Percentiles rank a stretch among this genome's conserved stretches.
Evolutionary conservation across 2,329 filamentous ascomycete species (phyloP).

Genomic region (Colletotrichum musae): DNA sequence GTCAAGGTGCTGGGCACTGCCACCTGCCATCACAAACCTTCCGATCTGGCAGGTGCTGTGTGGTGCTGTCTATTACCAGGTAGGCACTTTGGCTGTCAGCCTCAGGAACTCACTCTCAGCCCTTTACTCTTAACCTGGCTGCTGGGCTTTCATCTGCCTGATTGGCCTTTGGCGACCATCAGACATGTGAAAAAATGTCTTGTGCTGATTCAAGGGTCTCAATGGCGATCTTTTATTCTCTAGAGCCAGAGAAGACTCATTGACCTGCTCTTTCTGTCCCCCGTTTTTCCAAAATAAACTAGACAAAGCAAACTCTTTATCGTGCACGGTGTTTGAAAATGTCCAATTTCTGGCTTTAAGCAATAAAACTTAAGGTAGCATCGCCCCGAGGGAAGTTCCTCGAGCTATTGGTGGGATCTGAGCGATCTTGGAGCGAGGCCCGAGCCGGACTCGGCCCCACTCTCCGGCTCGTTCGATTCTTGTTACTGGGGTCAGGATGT

Average conservation of each 20-base stretch:
- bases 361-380: neutral
- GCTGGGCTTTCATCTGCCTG: slow-evolving; percentile 1
- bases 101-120: neutral
- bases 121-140: slow-evolving; percentile 3
- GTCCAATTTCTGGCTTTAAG: neutral
- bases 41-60: slow-evolving; percentile 18
- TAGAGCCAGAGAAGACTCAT: neutral
- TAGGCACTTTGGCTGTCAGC: neutral
- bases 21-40: slow-evolving; percentile 28
- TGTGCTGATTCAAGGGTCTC: slow-evolving; percentile 6
- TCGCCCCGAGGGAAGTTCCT: slow-evolving; percentile 13
- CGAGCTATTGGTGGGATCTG: slow-evolving; percentile 16
- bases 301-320: neutral
- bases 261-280: neutral
- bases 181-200: neutral
- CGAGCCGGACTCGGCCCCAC: slow-evolving; percentile 29
- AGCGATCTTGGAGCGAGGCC: slow-evolving; percentile 23
- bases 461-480: neutral
- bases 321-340: neutral
- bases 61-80: neutral
- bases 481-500: neutral
- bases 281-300: neutral
- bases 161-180: neutral
- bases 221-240: neutral
- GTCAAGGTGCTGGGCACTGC: slow-evolving; percentile 6